phyloP scores from a whole-genome alignment of 176 grass and related monocot species.

The Musa beccarii region DNA sequence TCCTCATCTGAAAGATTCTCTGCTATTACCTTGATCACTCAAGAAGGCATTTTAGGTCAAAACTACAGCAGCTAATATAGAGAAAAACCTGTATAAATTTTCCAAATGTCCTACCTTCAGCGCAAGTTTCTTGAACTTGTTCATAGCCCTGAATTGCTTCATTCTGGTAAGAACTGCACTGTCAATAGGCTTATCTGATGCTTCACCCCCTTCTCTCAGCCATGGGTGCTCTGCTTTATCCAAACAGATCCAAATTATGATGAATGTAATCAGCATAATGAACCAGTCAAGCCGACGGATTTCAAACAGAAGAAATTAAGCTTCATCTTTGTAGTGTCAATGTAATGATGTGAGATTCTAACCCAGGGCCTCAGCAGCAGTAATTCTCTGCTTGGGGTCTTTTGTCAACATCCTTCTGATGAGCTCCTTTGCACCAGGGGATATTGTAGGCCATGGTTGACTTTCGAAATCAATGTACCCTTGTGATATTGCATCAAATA shows the following conservation, averaged over 20 bases:
- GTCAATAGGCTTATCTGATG: constrained; percentile 27
- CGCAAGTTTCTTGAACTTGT: constrained; percentile 30
- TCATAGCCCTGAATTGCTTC: constrained; percentile 35
- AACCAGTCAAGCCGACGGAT: too few species aligned
- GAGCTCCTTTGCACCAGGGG: constrained; percentile 32
- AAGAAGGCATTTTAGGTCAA: constrained; percentile 9
- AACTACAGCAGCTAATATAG: too few species aligned
- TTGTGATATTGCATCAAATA: constrained; percentile 28
- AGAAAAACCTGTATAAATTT: neutral
- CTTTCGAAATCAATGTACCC: constrained; percentile 21
- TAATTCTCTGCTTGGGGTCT: constrained; percentile 31
- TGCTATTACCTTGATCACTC: constrained; percentile 52
- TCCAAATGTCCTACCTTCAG: constrained; percentile 13
- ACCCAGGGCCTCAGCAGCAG: constrained; percentile 25
- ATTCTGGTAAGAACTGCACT: constrained; percentile 27
- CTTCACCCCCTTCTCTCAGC: constrained; percentile 20
- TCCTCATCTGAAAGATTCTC: constrained; percentile 51
- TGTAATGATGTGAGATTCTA: neutral
- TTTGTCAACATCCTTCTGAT: constrained; percentile 34
- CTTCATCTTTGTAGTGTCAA: too few species aligned
- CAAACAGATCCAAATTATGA: neutral
- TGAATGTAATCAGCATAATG: too few species aligned
- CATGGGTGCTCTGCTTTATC: constrained; percentile 20
- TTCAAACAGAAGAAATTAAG: too few species aligned
- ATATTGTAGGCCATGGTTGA: constrained; percentile 33